Evolutionary conservation across 805 yeast species (phyloP).

Genomic region (Barnettozyma pratensis): DNA sequence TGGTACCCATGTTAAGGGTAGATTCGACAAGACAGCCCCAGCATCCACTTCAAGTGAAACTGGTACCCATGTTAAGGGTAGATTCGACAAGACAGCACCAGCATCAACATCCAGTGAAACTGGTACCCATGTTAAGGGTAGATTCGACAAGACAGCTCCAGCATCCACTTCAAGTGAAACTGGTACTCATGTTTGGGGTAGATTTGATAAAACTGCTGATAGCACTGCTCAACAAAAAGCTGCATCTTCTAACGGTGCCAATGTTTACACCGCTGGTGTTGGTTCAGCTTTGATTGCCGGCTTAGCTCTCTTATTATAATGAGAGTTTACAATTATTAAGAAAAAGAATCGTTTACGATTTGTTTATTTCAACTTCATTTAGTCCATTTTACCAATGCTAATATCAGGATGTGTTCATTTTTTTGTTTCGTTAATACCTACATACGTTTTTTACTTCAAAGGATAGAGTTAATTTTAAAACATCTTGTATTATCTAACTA

Average conservation of each 20-base stretch:
- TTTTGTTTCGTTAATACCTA: too few species aligned
- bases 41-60: constrained; percentile 31
- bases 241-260: constrained; percentile 23
- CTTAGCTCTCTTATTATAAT: constrained; percentile 36
- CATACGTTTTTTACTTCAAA: not conserved
- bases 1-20: constrained; percentile 48
- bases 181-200: constrained; percentile 48
- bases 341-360: too few species aligned
- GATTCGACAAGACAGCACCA: constrained; percentile 41
- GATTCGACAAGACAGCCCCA: constrained; percentile 42
- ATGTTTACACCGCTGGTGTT: constrained; percentile 29
- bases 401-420: too few species aligned
- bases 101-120: constrained; percentile 30
- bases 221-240: constrained; percentile 29
- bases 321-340: too few species aligned
- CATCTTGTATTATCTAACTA: not conserved
- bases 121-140: constrained; percentile 55
- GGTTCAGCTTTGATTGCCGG: constrained; percentile 48
- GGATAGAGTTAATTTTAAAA: not conserved
- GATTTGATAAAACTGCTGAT: constrained; percentile 40
- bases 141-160: constrained; percentile 44
- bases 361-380: too few species aligned
- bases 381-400: too few species aligned
- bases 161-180: constrained; percentile 32
- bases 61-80: constrained; percentile 49